Conservation (phyloP, 1,284 basidiomycete species). For the Pseudozyma thailandica region DNA sequence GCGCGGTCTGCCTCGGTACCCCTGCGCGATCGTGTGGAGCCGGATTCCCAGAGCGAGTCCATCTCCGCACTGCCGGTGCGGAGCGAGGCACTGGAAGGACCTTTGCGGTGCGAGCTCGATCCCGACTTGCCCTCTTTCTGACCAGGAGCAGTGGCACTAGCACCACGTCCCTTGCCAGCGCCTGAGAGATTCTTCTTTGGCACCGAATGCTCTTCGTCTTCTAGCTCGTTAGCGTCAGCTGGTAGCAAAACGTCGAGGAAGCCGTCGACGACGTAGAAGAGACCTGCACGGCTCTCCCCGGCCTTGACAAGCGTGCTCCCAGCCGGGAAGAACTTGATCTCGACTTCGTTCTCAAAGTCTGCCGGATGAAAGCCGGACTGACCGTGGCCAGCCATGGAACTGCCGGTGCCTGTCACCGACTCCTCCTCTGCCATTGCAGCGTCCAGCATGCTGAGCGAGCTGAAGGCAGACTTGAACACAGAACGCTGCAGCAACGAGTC, state of each 20-base stretch:
- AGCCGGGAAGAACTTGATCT: conserved; percentile 90
- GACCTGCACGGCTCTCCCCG: conserved; percentile 87
- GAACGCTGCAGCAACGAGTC: conserved; percentile 48
- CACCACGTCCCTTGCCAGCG: conserved; percentile 1
- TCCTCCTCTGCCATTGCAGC: conserved; percentile 66
- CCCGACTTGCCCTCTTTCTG: not conserved
- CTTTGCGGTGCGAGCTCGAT: conserved; percentile 9
- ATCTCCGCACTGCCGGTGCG: conserved; percentile 20
- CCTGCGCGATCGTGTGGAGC: conserved; percentile 11
- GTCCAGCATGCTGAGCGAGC: conserved; percentile 78
- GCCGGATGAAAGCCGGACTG: conserved; percentile 37
- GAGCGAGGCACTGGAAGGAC: conserved; percentile 9
- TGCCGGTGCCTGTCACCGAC: conserved; percentile 50
- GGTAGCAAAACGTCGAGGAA: conserved; percentile 91
- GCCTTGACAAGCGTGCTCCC: conserved; percentile 87
- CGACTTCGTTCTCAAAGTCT: conserved; percentile 91
- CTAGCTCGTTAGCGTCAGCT: conserved; percentile 61
- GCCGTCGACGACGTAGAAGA: conserved; percentile 98
- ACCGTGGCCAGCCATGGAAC: conserved; percentile 46
- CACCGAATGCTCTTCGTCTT: conserved; percentile 58
- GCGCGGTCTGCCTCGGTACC: conserved; percentile 21
- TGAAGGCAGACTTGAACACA: conserved; percentile 82
- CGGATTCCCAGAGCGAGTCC: conserved; percentile 7
- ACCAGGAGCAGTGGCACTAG: not conserved
- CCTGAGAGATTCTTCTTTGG: conserved; percentile 7